Evolutionary conservation across 805 yeast species (phyloP).

Genomic region (Starmerella tilneyi): DNA sequence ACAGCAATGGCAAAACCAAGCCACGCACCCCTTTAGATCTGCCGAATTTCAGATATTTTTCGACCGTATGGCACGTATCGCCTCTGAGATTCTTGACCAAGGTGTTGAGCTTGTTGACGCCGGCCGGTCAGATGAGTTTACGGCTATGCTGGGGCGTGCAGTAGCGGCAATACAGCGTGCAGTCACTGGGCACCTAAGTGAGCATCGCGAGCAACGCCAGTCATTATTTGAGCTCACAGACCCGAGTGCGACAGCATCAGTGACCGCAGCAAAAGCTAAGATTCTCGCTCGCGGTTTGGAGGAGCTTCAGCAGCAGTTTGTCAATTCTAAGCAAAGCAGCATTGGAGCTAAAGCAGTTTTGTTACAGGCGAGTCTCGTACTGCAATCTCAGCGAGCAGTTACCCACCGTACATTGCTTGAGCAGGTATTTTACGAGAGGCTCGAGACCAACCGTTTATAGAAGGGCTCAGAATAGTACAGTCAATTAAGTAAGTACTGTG

Average conservation of each 20-base stretch:
- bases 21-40: neutral
- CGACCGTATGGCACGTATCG: slow-evolving; percentile 5
- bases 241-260: neutral
- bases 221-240: neutral
- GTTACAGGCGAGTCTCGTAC: neutral
- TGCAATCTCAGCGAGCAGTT: slow-evolving; percentile 5
- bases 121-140: neutral
- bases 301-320: neutral
- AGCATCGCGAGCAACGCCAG: neutral
- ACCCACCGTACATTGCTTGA: slow-evolving; percentile 9
- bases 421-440: slow-evolving; percentile 7
- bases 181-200: neutral
- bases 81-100: slow-evolving; percentile 4
- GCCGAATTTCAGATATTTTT: slow-evolving; percentile 9
- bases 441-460: neutral
- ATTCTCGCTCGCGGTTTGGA: slow-evolving; percentile 6
- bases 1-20: neutral
- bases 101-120: neutral
- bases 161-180: slow-evolving; percentile 4
- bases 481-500: neutral
- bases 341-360: neutral
- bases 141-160: neutral
- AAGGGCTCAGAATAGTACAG: neutral
- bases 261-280: neutral
- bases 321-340: neutral